Conservation (phyloP, 495 filamentous ascomycete genomes). For the Penicillium desertorum region DNA sequence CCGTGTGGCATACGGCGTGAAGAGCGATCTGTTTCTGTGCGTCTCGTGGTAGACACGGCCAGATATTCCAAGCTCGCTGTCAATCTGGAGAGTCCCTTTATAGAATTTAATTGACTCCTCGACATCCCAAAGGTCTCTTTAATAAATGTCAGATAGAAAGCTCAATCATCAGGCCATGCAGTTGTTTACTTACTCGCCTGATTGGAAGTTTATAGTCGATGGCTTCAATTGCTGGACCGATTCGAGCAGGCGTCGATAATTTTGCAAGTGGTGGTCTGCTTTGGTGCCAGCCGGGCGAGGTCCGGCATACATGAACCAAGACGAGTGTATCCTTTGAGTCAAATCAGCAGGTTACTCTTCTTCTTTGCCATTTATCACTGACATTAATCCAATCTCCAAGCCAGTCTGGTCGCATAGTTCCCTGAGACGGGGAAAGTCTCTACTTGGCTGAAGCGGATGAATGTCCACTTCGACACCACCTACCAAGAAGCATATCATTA, state of each 20-base stretch:
- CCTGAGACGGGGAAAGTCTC: constrained; percentile 18
- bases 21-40: constrained; percentile 31
- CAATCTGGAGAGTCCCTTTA: constrained; percentile 21
- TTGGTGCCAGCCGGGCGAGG: constrained; percentile 22
- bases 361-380: not conserved
- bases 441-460: constrained; percentile 11
- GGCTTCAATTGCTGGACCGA: constrained; percentile 17
- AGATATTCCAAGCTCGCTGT: constrained; percentile 25
- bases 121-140: constrained; percentile 27
- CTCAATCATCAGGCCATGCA: not conserved
- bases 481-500: not conserved
- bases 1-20: constrained; percentile 25
- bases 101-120: constrained; percentile 33
- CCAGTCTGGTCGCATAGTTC: constrained; percentile 24
- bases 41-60: constrained; percentile 32
- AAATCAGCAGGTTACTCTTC: not conserved
- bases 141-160: not conserved
- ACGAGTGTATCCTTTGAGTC: constrained; percentile 18
- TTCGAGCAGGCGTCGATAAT: constrained; percentile 23
- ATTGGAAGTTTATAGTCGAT: constrained; percentile 27
- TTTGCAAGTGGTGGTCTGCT: constrained; percentile 19
- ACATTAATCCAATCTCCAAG: constrained; percentile 27
- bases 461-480: constrained; percentile 29
- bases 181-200: constrained; percentile 21
- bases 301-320: constrained; percentile 26